These are phyloP conservation scores for Pestalotiopsis sp. DNA, from an alignment of 2,329 filamentous ascomycete genomes.

Conservation along the genomic window DNA sequence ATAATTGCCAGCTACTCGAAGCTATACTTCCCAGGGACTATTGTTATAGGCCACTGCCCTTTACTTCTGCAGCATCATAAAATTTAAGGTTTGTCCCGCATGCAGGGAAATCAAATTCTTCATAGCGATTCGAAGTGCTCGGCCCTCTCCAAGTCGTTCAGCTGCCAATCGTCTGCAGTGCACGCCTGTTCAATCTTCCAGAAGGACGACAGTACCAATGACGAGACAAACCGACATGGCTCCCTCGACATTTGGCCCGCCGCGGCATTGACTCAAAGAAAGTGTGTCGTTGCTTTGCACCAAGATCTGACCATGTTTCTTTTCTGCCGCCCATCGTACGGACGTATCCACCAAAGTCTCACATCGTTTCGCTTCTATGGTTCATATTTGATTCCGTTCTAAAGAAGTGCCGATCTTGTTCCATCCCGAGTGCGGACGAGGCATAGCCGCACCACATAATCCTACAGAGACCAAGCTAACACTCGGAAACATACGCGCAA, in stretches of 20 bases:
- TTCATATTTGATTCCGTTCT: background rate
- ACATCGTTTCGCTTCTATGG: background rate
- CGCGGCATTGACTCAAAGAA: background rate
- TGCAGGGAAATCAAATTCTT: background rate
- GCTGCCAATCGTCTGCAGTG: background rate
- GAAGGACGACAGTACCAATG: background rate
- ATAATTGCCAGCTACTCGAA: background rate
- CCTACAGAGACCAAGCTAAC: background rate
- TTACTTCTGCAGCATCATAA: background rate
- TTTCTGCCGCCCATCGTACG: background rate
- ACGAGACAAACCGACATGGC: background rate
- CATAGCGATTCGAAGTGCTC: background rate
- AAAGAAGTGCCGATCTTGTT: background rate
- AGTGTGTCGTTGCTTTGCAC: background rate
- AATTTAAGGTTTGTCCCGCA: slow-evolving; percentile 5
- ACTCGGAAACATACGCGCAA: background rate
- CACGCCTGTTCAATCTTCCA: background rate
- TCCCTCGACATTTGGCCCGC: background rate
- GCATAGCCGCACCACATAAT: background rate
- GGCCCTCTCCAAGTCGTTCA: background rate
- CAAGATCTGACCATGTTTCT: background rate
- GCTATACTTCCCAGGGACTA: background rate
- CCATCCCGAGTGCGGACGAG: background rate
- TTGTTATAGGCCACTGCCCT: background rate
- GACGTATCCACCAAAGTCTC: background rate